Evolutionary conservation across 768 basidiomycete genomes (phyloP).

Genomic region (Serpula lacrymans): DNA sequence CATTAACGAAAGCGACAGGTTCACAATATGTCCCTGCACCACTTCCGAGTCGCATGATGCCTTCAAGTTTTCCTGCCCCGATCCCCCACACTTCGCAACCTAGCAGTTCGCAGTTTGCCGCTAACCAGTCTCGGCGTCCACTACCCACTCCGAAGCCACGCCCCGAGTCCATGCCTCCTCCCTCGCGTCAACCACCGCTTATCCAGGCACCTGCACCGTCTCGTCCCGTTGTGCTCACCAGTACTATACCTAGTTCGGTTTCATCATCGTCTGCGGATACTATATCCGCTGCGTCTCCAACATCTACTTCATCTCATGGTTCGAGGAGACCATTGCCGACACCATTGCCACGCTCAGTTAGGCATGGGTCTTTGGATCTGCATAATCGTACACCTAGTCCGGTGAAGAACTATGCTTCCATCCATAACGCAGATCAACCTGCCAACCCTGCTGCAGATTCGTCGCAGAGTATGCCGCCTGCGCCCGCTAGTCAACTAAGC

Average conservation of each 20-base stretch:
- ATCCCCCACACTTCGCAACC: constrained; percentile 11
- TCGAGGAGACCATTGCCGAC: constrained; percentile 10
- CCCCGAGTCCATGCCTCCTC: constrained; percentile 23
- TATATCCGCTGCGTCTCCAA: constrained; percentile 12
- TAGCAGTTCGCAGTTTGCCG: constrained; percentile 1
- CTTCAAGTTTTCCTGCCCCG: constrained; percentile 12
- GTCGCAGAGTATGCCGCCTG: background rate
- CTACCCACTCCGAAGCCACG: constrained; percentile 26
- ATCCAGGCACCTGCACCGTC: constrained; percentile 29
- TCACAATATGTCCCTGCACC: background rate
- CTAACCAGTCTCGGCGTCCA: constrained; percentile 16
- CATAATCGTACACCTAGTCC: constrained; percentile 16
- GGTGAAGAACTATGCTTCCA: constrained; percentile 7
- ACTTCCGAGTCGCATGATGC: background rate
- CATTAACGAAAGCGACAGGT: constrained; percentile 6
- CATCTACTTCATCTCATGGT: constrained; percentile 13
- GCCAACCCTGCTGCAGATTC: background rate
- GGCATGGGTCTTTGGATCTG: constrained; percentile 24
- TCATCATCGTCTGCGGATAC: constrained; percentile 10
- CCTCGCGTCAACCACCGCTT: constrained; percentile 17
- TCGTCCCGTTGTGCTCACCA: constrained; percentile 25
- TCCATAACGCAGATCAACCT: background rate
- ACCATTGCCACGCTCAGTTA: constrained; percentile 8
- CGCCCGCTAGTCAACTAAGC: background rate
- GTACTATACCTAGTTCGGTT: too few species aligned